phyloP scores from a whole-genome alignment of 345 rosid genomes.

The Citrus hindsii region DNA sequence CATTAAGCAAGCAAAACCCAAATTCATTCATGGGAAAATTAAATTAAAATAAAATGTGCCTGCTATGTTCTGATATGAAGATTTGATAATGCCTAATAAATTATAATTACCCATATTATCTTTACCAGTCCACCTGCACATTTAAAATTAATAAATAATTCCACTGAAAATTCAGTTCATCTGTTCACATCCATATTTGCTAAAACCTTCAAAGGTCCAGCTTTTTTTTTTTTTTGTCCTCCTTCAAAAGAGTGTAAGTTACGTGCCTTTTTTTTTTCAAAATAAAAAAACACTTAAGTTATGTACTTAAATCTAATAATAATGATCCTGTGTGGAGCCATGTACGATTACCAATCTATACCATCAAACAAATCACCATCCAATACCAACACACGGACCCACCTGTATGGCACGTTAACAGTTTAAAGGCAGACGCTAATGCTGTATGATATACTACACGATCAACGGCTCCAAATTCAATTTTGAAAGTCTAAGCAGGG shows the following conservation, averaged over 20 bases:
- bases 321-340: neutral
- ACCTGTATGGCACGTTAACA: neutral
- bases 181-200: conserved; percentile 6
- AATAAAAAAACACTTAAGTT: neutral
- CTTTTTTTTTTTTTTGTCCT: neutral
- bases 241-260: neutral
- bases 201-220: neutral
- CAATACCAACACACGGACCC: conserved; percentile 17
- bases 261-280: no score
- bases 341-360: neutral
- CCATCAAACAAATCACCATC: neutral
- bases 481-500: conserved; percentile 7
- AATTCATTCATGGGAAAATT: neutral
- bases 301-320: neutral
- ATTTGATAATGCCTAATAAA: neutral
- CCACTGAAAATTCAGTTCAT: conserved; percentile 8
- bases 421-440: neutral
- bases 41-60: neutral
- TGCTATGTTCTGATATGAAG: neutral
- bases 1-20: neutral
- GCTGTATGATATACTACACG: neutral
- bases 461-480: conserved; percentile 35
- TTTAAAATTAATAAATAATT: neutral
- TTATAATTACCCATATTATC: no score
- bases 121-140: neutral